Evolutionary conservation across 2,329 filamentous ascomycete species (phyloP), one percentile per base, ranked within the genome.

Genomic region (Fusarium sacchari): DNA sequence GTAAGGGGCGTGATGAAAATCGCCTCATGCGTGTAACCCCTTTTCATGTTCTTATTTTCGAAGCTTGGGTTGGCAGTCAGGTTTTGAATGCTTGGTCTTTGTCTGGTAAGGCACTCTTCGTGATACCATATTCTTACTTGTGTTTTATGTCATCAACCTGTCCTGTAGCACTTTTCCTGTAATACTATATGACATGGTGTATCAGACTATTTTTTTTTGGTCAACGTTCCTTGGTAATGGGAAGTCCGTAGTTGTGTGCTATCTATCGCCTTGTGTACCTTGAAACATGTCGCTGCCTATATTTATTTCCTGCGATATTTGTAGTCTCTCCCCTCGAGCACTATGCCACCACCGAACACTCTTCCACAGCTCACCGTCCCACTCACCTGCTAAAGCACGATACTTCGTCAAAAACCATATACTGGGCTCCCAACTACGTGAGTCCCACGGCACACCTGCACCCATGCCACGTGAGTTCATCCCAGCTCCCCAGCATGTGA

Each of bases 331-430:
- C 6, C 74, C 76, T 12, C 80, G 72, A 39, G 74, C 69, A n/a
- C 44, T 60, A 52, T 81, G 79, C 80, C 80, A 81, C 76, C 78
- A 77, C 32, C 77, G 72, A 12, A 75, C 67, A 14, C 76, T 72
- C 52, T 69, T 80, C 79, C 80, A 81, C 76, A 84, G 78, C 44
- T 82, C 81, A 12, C 80, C 82, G 10, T 83, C 79, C 71, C 78
- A 82, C 5, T 80, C 81, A 5, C 81, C 81, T 10, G 81, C 73
- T 11, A 84, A 66, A 61, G 72, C 69, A 56, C 76, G 79, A 69
- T 83, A 85, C 69, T 86, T 86, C 44, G 81, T 79, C 43, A 85
- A 60, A 67, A 85, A 86, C 84, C 84, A 86, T 5, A 78, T 70
- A 61, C 80, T 81, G 5, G 82, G 84, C 66, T 86, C 84, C 84